Evolutionary conservation across 208 protist genomes (phyloP).

Genomic region (Trypanosoma platydactyli): DNA sequence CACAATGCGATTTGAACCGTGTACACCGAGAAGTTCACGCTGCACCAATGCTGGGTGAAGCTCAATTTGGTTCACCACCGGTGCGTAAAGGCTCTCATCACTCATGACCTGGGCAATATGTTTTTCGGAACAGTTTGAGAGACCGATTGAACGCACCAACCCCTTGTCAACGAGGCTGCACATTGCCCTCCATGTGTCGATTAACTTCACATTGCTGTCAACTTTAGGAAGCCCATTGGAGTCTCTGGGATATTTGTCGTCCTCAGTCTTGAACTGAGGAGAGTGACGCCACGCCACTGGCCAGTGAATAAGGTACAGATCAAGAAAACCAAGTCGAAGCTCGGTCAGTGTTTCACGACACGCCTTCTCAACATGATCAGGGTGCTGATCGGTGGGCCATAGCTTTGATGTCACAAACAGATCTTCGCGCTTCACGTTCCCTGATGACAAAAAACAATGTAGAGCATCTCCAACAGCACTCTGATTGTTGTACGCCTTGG

Average conservation of each 20-base stretch:
- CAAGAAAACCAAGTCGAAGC: conserved; percentile 87
- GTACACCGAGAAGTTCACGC: conserved; percentile 43
- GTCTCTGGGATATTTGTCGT: conserved; percentile 72
- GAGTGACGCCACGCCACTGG: conserved; percentile 82
- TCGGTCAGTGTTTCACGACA: conserved; percentile 79
- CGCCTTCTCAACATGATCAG: conserved; percentile 80
- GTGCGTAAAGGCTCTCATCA: conserved; percentile 45
- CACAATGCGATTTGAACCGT: conserved; percentile 60
- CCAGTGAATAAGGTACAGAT: conserved; percentile 94
- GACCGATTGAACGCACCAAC: conserved; percentile 86
- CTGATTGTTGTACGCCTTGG: conserved; percentile 92
- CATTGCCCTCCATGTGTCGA: conserved; percentile 90
- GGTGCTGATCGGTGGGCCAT: conserved; percentile 93
- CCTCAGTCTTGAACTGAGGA: conserved; percentile 38
- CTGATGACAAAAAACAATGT: conserved; percentile 35
- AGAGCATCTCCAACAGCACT: conserved; percentile 84
- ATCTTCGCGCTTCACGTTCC: conserved; percentile 78
- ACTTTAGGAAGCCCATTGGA: conserved; percentile 41
- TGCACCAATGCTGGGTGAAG: conserved; percentile 76
- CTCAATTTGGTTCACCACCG: conserved; percentile 92
- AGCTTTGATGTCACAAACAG: conserved; percentile 95
- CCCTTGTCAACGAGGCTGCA: conserved; percentile 77
- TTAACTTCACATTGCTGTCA: conserved; percentile 41
- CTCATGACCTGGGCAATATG: conserved; percentile 61
- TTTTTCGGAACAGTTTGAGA: conserved; percentile 78